These are phyloP conservation scores for Penicillium alfredii DNA, from an alignment of 495 filamentous ascomycete genomes.

Conservation along the genomic window DNA sequence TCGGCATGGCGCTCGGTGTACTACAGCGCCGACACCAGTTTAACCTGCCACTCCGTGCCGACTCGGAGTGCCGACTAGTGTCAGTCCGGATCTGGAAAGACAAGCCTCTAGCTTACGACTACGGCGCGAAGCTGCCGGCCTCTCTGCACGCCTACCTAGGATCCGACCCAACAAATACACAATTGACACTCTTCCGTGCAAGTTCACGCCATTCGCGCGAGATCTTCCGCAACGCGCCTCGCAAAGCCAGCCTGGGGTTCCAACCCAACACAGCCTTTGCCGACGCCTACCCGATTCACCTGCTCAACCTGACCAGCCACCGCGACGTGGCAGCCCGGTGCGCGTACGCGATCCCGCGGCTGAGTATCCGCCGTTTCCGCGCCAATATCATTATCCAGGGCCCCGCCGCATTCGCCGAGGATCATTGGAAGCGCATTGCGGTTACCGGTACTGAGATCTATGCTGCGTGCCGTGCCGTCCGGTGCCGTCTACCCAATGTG, in stretches of 20 bases:
- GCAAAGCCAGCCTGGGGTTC: slow-evolving; percentile 61
- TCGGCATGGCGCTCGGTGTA: slow-evolving; percentile 19
- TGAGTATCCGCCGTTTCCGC: slow-evolving; percentile 70
- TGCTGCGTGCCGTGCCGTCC: slow-evolving; percentile 67
- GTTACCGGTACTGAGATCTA: slow-evolving; percentile 44
- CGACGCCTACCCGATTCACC: slow-evolving; percentile 84
- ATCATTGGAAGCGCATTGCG: slow-evolving; percentile 68
- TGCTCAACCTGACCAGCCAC: slow-evolving; percentile 70
- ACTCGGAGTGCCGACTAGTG: slow-evolving; percentile 51
- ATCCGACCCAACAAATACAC: slow-evolving; percentile 36
- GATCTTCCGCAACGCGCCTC: slow-evolving; percentile 71
- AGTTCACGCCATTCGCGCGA: slow-evolving; percentile 54
- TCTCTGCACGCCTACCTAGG: slow-evolving; percentile 53
- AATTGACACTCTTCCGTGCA: slow-evolving; percentile 63
- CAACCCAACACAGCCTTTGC: slow-evolving; percentile 75
- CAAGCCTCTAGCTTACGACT: slow-evolving; percentile 41
- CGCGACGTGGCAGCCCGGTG: slow-evolving; percentile 52
- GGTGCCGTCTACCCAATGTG: slow-evolving; percentile 82
- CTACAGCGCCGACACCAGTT: slow-evolving; percentile 35
- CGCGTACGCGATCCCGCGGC: slow-evolving; percentile 47
- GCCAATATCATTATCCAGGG: slow-evolving; percentile 76
- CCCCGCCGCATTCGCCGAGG: slow-evolving; percentile 60
- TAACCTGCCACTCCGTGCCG: slow-evolving; percentile 53
- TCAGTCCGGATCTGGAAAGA: slow-evolving; percentile 80
- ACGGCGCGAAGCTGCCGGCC: slow-evolving; percentile 43